Base-by-base conservation (phyloP, 768 basidiomycete genomes). In the Termitomyces sp. region DNA sequence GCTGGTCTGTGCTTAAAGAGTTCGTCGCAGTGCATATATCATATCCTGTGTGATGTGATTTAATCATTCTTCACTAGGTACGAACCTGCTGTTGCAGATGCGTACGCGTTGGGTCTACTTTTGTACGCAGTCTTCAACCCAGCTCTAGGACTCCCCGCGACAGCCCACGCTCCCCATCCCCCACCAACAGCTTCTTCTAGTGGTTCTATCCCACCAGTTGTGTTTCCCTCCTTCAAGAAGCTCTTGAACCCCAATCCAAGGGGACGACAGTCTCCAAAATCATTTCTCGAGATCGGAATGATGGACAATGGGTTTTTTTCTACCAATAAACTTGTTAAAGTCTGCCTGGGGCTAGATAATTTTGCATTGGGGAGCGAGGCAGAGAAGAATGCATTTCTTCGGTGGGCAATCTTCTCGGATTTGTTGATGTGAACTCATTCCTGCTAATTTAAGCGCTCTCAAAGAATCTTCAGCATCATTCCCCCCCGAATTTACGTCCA, bases 51-150 rank as follows among this genome's bases (percentile, higher is more conserved):
- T 25, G 10, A 21, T 29, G 23, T 16, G 44, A 51, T 25, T 31
- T 37, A 41, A 54, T 53, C 38, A 41, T 54, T 56, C 51, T 46
- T 54, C n/a, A 29, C 9, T 48, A 84, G 82, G 25, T 66, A 74
- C 48, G 75, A 78, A 59, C 75, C 86, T 8, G 78, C 88, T 42
- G 84, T 83, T 11, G 80, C 87, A 57, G 97, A 99, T 71, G 83
- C 90, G 11, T 98, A 98, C 69, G 85, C 89, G 1, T 80, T 98
- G 9, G 95, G 94, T 17, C 76, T 98, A 9, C 81, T 98, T 50
- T 77, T 96, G 25, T 90, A 94, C 71, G 74, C 83, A 11, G 78
- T 94, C 16, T 98, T 98, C 78, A 98, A 98, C 70, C 91, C 92
- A 1, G 74, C 80, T 0, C 80, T 84, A n/a, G 87, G 89, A 10